These are phyloP conservation scores for Paxillus involutus DNA, from an alignment of 768 basidiomycete genomes.

Conservation along the genomic window DNA sequence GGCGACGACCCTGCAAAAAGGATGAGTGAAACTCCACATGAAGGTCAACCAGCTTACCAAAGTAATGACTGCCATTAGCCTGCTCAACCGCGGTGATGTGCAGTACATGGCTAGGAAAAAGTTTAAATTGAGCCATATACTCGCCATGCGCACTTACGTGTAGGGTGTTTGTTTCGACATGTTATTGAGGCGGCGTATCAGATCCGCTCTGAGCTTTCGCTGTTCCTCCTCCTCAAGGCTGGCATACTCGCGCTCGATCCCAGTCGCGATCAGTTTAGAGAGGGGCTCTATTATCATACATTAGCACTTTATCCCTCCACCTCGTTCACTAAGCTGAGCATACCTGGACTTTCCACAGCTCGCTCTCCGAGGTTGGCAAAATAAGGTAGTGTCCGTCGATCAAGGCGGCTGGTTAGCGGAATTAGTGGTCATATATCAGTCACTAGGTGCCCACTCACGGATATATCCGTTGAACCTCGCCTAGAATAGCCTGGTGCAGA, in stretches of 20 bases:
- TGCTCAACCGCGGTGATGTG: constrained; percentile 1
- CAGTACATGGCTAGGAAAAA: constrained; percentile 4
- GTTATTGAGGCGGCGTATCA: constrained; percentile 20
- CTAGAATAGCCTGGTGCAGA: constrained; percentile 25
- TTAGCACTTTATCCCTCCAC: background rate
- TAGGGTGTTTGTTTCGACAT: constrained; percentile 1
- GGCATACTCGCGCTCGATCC: background rate
- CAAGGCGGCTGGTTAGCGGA: constrained; percentile 12
- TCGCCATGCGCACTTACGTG: constrained; percentile 5
- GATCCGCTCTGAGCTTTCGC: constrained; percentile 5
- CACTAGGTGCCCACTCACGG: constrained; percentile 13
- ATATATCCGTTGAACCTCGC: constrained; percentile 20
- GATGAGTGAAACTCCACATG: background rate
- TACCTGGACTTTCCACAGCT: constrained; percentile 5
- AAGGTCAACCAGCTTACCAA: background rate
- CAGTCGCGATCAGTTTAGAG: background rate
- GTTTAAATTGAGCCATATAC: background rate
- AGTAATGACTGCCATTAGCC: background rate
- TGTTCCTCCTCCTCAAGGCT: constrained; percentile 9
- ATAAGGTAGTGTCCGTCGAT: constrained; percentile 15
- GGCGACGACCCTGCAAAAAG: background rate
- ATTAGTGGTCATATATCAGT: background rate
- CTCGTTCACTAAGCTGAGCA: background rate
- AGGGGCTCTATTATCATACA: constrained; percentile 9
- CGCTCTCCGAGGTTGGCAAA: background rate